Evolutionary conservation across 176 grass and related monocot species (phyloP), one percentile per base, ranked within the genome.

Genomic region (Rhynchospora pubera): DNA sequence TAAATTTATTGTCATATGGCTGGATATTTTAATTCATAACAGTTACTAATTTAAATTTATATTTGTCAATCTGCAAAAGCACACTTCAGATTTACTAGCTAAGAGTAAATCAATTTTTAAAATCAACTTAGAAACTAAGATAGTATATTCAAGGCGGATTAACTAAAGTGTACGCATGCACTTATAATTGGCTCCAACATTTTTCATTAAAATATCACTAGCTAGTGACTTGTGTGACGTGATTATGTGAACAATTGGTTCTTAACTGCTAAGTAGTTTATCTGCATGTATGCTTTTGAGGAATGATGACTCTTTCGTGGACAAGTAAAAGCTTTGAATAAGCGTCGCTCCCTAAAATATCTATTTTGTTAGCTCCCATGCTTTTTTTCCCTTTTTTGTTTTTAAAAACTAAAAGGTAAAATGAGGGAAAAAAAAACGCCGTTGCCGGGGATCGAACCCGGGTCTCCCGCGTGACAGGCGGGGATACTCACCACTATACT

Each of bases 401-500:
- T 28, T 28, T 28, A 28, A 28, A 28, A 28, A 28, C n/a, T 28
- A 28, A 28, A 28, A 28, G 0, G 1, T 28, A 28, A 28, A 28
- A 28, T 28, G 26, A 28, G 26, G n/a, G n/a, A n/a, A n/a, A 28
- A 28, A 28, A 1, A 0, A 14, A 5, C 87, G 80, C 15, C 46
- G 51, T 83, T 84, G 86, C 86, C 80, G 81, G 81, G 86, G 86
- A 87, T 87, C 86, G 72, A 87, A 84, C 86, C 86, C 80, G 85
- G 85, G 80, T 87, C 80, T 21, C 80, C 80, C 85, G 85, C 85
- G 80, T 87, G 85, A 87, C 85, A 87, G 85, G 80, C 80, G 80
- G 70, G 80, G 23, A 83, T 87, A 87, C 85, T 87, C 45, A 87
- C 80, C 85, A 83, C 85, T 83, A 87, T 87, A 87, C 85, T 87